Evolutionary conservation across 257 asterid species (phyloP).

Genomic region (Jaltomata sinuosa): DNA sequence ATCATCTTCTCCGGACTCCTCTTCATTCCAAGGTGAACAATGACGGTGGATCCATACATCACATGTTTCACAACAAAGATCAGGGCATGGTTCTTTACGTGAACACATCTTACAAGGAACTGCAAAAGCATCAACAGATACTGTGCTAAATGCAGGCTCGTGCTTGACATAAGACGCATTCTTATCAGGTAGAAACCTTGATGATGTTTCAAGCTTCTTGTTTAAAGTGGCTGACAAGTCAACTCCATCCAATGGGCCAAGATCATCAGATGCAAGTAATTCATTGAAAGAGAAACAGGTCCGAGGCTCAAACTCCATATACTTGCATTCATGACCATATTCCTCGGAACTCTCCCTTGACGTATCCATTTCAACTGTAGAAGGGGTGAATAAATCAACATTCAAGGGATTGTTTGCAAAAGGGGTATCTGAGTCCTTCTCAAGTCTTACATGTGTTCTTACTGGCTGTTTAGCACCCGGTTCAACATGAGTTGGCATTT

Average conservation of each 20-base stretch:
- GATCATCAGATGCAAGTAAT: slow-evolving; percentile 45
- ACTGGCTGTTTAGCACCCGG: not conserved
- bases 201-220: slow-evolving; percentile 16
- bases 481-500: not conserved
- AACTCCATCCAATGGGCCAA: slow-evolving; percentile 14
- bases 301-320: slow-evolving; percentile 79
- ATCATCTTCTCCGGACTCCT: slow-evolving; percentile 17
- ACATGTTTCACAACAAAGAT: slow-evolving; percentile 48
- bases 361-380: slow-evolving; percentile 22
- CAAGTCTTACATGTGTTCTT: not conserved
- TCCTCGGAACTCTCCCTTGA: slow-evolving; percentile 30
- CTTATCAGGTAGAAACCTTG: slow-evolving; percentile 24
- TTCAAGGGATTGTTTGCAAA: not conserved
- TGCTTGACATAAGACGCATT: slow-evolving; percentile 15
- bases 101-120: slow-evolving; percentile 45
- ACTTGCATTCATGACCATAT: slow-evolving; percentile 28
- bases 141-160: slow-evolving; percentile 15
- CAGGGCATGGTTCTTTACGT: slow-evolving; percentile 34
- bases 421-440: not conserved
- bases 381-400: not conserved
- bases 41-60: slow-evolving; percentile 43
- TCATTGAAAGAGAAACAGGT: slow-evolving; percentile 72
- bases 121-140: slow-evolving; percentile 5
- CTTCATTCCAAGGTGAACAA: slow-evolving; percentile 78
- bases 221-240: slow-evolving; percentile 10